These are phyloP conservation scores for Aurinia saxatilis DNA, from an alignment of 345 rosid species.

Conservation along the genomic window DNA sequence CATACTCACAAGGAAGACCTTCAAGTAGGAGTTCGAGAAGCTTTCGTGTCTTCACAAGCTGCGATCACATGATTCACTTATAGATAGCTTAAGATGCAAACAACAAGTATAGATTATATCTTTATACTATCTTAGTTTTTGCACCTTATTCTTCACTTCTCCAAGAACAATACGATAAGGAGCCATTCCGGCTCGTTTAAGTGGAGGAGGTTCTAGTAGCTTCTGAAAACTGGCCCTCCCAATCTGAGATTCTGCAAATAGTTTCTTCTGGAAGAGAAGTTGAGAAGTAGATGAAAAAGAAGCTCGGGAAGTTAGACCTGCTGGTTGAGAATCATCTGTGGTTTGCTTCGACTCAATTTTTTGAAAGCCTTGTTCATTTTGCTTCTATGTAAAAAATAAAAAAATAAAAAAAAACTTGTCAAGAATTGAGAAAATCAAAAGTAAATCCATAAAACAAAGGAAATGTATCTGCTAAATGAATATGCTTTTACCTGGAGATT, in stretches of 20 bases:
- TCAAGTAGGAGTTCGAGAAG: constrained; percentile 84
- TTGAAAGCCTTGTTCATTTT: constrained; percentile 38
- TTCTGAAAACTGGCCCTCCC: constrained; percentile 93
- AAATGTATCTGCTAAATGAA: neutral
- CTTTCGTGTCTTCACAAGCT: constrained; percentile 80
- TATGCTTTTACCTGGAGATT: constrained; percentile 32
- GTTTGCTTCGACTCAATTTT: constrained; percentile 10
- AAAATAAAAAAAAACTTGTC: neutral
- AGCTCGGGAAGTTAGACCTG: constrained; percentile 38
- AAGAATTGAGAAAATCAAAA: neutral
- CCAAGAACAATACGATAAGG: constrained; percentile 96
- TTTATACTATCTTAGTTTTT: neutral
- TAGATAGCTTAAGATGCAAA: neutral
- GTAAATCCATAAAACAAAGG: neutral
- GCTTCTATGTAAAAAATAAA: neutral
- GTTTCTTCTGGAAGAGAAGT: constrained; percentile 61
- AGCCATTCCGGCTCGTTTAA: constrained; percentile 74
- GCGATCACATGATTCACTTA: constrained; percentile 6
- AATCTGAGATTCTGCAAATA: constrained; percentile 66
- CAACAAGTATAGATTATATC: neutral
- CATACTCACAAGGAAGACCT: constrained; percentile 90
- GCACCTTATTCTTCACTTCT: constrained; percentile 85
- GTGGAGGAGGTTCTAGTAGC: constrained; percentile 87
- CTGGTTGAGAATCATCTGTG: constrained; percentile 30
- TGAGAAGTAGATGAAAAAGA: constrained; percentile 33